Evolutionary conservation across 1,284 basidiomycete species (phyloP).

Genomic region (Peniophora sp.): DNA sequence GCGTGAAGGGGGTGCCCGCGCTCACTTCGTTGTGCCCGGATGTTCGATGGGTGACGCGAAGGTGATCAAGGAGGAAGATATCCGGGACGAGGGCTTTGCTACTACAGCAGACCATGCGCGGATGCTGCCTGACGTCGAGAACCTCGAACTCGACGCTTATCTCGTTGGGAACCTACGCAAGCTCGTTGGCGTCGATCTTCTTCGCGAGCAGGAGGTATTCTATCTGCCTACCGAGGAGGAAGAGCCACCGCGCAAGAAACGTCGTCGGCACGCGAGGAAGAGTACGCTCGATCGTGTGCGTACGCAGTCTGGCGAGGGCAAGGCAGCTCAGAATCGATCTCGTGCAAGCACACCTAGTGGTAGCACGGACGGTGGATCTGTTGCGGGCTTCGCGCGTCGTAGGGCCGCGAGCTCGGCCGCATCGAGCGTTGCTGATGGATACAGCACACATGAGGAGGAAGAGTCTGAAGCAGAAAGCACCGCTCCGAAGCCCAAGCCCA

Average conservation of each 20-base stretch:
- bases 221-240: slow-evolving; percentile 40
- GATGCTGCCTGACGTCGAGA: slow-evolving; percentile 42
- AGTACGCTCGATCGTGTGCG: slow-evolving; percentile 15
- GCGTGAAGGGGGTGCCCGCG: slow-evolving; percentile 35
- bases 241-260: slow-evolving; percentile 12
- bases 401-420: slow-evolving; percentile 8
- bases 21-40: slow-evolving; percentile 57
- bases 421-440: slow-evolving; percentile 11
- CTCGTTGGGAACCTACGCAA: slow-evolving; percentile 47
- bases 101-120: slow-evolving; percentile 37
- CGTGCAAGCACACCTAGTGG: slow-evolving; percentile 8
- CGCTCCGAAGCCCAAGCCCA: background rate
- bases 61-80: slow-evolving; percentile 50
- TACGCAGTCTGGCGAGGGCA: background rate
- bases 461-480: too few species aligned
- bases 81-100: slow-evolving; percentile 50
- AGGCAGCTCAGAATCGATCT: background rate
- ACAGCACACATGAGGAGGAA: background rate
- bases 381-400: slow-evolving; percentile 4
- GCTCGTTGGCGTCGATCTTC: slow-evolving; percentile 52
- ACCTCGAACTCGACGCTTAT: slow-evolving; percentile 40
- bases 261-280: slow-evolving; percentile 8
- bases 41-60: slow-evolving; percentile 50
- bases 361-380: slow-evolving; percentile 7
- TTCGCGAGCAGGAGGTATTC: slow-evolving; percentile 55